phyloP scores from a whole-genome alignment of 1,139 yeast species.

The Yamadazyma songkhlaensis region DNA sequence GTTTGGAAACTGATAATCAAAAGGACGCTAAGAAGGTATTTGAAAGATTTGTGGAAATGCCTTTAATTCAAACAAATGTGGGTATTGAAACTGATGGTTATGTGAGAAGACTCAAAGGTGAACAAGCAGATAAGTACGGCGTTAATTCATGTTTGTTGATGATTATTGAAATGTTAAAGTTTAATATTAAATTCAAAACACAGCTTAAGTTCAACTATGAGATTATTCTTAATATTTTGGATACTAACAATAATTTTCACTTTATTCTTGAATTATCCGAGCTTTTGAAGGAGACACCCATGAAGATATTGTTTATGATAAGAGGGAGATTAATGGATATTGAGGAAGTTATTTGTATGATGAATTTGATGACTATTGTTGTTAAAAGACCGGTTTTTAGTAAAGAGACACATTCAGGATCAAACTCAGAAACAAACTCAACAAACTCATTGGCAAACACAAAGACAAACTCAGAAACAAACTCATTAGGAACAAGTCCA shows the following conservation, averaged over 20 bases:
- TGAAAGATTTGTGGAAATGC: not conserved
- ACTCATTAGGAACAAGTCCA: too few species aligned
- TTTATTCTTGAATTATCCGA: not conserved
- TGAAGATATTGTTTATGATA: not conserved
- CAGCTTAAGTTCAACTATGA: not conserved
- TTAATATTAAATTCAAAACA: not conserved
- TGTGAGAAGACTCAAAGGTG: not conserved
- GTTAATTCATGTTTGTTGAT: conserved; percentile 1
- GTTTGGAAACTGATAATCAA: not conserved
- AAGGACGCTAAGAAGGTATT: not conserved
- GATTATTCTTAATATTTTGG: not conserved
- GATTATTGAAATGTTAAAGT: conserved; percentile 2
- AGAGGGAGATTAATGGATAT: not conserved
- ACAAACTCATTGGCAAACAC: too few species aligned
- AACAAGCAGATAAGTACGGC: not conserved
- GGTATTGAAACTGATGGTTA: not conserved
- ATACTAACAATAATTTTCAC: not conserved
- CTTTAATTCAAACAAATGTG: not conserved
- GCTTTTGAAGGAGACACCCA: not conserved
- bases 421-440: too few species aligned
- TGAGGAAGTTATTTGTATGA: too few species aligned
- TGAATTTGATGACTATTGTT: too few species aligned
- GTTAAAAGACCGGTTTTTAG: too few species aligned
- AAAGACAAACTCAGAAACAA: too few species aligned
- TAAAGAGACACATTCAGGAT: too few species aligned